Base-by-base conservation (phyloP, 1,139 yeast species). In the Protomyces pachydermus region DNA sequence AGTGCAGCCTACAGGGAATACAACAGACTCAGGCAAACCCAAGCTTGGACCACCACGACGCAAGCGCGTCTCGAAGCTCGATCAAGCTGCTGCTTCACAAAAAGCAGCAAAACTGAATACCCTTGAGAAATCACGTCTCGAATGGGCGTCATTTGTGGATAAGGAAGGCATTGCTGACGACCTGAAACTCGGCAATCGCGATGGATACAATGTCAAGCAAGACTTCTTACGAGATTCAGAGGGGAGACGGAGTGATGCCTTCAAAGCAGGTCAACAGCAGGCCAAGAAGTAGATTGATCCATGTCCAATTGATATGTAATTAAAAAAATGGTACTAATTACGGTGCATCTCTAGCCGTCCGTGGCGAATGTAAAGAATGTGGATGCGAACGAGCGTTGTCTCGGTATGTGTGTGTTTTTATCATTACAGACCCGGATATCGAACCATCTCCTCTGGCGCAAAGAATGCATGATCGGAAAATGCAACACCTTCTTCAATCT, bases 141-240 rank as follows among this genome's bases (percentile, higher is more conserved):
- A 93, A 74, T 93, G 98, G 97, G 95, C 96, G 0, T 84, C 90
- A 67, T 91, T 88, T 76, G 97, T 95, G 23, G 98, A 93, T 75
- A 81, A 86, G 70, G 85, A 86, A 68, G 91, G 91, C 66, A 85
- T 95, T 65, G 81, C 83, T 63, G 97, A 90, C 69, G 98, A 93
- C 69, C 81, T 93, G 73, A 81, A 81, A 64, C 81, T 83, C 65
- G 88, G 87, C 72, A 91, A 91, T 74, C 80, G 79, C 70, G 88
- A 82, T 61, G 98, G 98, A 14, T 93, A 86, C 75, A 78, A 95
- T 72, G 96, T 90, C 69, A 90, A 85, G 73, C 98, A 93, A 74
- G 97, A 88, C 70, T 93, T 95, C 80, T 79, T 93, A 73, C 81
- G 83, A 56, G 80, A 95, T 67, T 88, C 91, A 46, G 91, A 88